Evolutionary conservation across 768 basidiomycete genomes (phyloP), one percentile per base, ranked within the genome.

Genomic region (Exidia glandulosa): DNA sequence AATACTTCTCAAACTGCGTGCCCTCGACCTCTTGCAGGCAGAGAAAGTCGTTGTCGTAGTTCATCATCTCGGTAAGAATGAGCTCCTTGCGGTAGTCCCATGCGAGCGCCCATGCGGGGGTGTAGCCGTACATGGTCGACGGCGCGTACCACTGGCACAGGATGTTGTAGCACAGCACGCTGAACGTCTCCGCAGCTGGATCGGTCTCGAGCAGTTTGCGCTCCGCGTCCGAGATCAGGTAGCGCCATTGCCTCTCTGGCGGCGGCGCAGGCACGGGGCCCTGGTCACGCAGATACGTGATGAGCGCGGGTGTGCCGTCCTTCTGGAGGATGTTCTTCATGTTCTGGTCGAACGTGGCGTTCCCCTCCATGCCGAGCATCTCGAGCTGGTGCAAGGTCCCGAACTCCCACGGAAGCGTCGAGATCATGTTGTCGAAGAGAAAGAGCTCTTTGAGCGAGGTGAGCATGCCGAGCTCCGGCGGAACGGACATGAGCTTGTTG

Each of bases 21-120:
- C 84, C 88, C 67, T 95, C 94, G 63, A 97, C 90, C 74, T 99
- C 96, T 70, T 98, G 95, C 61, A 99, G 73, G 70, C 96, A 98
- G 57, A 98, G 70, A 65, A 99, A 86, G 72, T 99, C 96, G 59
- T 90, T 81, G 41, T 88, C 81, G 63, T 88, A 84, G 64, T 81
- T 81, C 71, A 86, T 78, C 56, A 97, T 77, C 74, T 99, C 94
- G 34, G 84, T 80, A 64, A 96, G 69, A 63, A 99, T 92, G 60
- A 88, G 75, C 58, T 90, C 88, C 72, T 90, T 93, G 61, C 96
- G 83, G 69, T 94, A 97, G 50, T 87, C 83, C 96, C 96, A 99
- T n/a, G 82, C 77, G 37, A 99, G 77, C 0, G 96, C 96, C 95
- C 96, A 98, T 1, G 85, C 79, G 1, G 96, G 96, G 0, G 96